Conservation (phyloP, 495 filamentous ascomycete genomes). For the Penicillium paxilli region DNA sequence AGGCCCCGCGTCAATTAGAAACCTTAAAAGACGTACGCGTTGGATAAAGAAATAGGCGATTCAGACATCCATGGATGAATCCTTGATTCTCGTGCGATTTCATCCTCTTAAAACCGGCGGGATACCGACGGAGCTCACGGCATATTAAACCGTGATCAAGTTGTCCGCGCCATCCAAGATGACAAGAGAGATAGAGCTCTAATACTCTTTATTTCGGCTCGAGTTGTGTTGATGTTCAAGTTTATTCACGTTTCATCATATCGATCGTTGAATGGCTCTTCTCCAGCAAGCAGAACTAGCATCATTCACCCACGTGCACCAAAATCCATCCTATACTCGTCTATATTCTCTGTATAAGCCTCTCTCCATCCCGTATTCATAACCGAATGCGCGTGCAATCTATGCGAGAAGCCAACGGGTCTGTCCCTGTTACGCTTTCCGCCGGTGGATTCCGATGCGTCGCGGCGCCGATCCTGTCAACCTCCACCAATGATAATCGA, state of each 20-base stretch:
- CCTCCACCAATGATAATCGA: not conserved
- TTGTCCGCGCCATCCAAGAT: no score
- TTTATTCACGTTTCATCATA: not conserved
- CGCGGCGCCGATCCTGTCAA: constrained; percentile 9
- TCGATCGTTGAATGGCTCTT: not conserved
- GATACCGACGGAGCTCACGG: not conserved
- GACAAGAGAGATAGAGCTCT: not conserved
- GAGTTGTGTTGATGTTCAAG: not conserved
- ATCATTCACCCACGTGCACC: not conserved
- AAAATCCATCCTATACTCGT: not conserved
- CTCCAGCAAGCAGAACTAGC: not conserved
- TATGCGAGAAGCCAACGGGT: not conserved
- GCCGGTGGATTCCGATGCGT: constrained; percentile 6
- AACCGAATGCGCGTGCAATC: not conserved
- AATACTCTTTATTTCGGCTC: not conserved
- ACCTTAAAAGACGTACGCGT: no score
- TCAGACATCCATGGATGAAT: no score
- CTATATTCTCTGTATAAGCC: no score
- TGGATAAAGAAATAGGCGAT: no score
- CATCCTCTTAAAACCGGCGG: not conserved
- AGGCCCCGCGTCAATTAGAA: no score
- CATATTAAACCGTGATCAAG: not conserved
- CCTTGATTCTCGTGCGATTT: not conserved
- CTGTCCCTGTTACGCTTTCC: not conserved
- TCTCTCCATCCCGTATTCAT: no score